Base-by-base conservation (phyloP, 768 basidiomycete genomes). In the Phylloporus sp. region DNA sequence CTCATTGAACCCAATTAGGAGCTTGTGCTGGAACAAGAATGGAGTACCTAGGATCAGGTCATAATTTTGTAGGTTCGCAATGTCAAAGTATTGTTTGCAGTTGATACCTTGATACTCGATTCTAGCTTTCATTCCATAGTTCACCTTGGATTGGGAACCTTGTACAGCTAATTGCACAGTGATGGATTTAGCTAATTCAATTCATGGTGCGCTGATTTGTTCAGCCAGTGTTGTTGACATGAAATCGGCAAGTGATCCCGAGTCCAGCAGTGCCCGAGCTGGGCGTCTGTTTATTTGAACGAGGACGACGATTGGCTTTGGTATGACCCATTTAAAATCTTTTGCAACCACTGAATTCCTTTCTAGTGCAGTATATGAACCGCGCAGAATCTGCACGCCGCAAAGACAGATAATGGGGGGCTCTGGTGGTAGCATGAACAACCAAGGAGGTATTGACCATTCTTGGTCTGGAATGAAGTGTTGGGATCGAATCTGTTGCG, bases 1-100 rank as follows among this genome's bases (percentile, higher is more conserved):
- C 0, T 56, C 55, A 31, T 66, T 66, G 6, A 69, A 44, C 0
- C 63, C 68, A 8, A 69, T 6, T 1, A 43, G 48, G 1, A 69
- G 54, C 8, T 57, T 24, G 24, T 72, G 64, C 22, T 70, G 68
- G 21, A 42, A 69, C 13, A 74, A 28, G 39, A 66, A 74, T 1
- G 69, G 72, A 0, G 70, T 72, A 1, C 74, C 66, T 0, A 73
- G 50, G 5, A 73, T 69, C 1, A 68, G 4, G n/a, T 77, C 69
- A 31, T 75, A 74, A 5, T 53, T 60, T 0, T 67, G 57, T 0
- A 74, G 8, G 39, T 75, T 75, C 0, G 65, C 60, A 0, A 74
- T 51, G 48, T 75, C 63, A 37, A 75, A 73, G 2, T 58, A 49
- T 0, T 61, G 33, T 17, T 60, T 33, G 27, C 41, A 40, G 14